Evolutionary conservation across 257 asterid species (phyloP), one percentile per base, ranked within the genome.

Genomic region (Solanum pennellii): DNA sequence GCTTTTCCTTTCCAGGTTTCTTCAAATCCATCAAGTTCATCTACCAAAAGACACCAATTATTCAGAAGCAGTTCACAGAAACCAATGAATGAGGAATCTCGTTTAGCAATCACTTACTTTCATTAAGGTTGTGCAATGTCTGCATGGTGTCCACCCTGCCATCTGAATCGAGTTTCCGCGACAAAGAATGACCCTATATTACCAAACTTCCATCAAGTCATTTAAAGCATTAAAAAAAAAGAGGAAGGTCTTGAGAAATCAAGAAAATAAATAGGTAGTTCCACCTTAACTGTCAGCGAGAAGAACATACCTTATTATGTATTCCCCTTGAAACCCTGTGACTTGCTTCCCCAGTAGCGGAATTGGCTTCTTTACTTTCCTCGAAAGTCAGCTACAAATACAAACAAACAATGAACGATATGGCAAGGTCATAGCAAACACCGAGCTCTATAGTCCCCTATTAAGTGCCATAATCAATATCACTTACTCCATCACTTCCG

Each of bases 401-500:
- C 49, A 27, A 42, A 72, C 66, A 88, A 83, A 88, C 68, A 47
- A 73, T 13, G 87, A 76, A 25, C 85, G 90, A 87, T 49, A 29
- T 29, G 29, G 85, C 85, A 29, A 29, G 69, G 85, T 68, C 68
- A 29, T 29, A 82, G 42, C 6, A 82, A 82, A 82, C 69, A n/a
- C 27, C 42, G 5, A 80, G 84, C 69, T 82, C 85, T 49, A 31
- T 82, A 29, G 66, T 49, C 68, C 44, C 68, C 44, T 47, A 29
- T 29, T 59, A 47, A 47, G 27, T 80, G 27, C 44, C 47, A 47
- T 27, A 80, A 15, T 20, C 84, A 60, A 75, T 68, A 39, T 86
- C 23, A 93, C 99, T 93, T 91, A 97, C 99, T 82, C 99, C 99
- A 44, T 95, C 96, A 75, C 95, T 92, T 65, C 99, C 98, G 2